Base-by-base conservation (phyloP, 148 eudicot genomes). In the Chenopodium formosanum region DNA sequence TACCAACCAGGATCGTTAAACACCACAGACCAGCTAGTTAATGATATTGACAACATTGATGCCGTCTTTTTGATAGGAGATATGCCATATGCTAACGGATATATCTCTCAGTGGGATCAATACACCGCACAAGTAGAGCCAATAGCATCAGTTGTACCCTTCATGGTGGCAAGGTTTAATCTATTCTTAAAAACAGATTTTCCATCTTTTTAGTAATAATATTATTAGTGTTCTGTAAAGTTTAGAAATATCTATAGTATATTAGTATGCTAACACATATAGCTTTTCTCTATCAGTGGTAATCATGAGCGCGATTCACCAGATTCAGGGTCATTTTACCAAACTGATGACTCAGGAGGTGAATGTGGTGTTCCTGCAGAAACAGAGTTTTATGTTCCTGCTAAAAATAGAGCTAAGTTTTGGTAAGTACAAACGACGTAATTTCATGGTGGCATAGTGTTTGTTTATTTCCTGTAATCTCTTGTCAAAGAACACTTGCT, bases 101-200 rank as follows among this genome's bases (percentile, higher is more conserved):
- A 94, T 60, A 79, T 92, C 47, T 94, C 98, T 23, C 94, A 91
- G 72, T 92, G 98, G 97, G 98, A 94, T 84, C 98, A 94, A 78
- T 94, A 90, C 83, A 92, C 93, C 25, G 84, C 92, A 44, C 94
- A 92, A 82, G 90, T 94, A 72, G 94, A 88, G 82, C 93, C 94
- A 22, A 89, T 94, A 82, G 84, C 97, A 48, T 92, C 98, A 20
- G 80, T 86, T 56, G 88, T 87, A 17, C 97, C 97, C 47, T 92
- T 89, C 81, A 94, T 92, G 97, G 82, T 94, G 40, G 94, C 91
- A 64, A 92, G 97, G 98, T 94, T 65, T 34, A 16, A 7, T 20
- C 2, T 2, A 75, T 1, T 44, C 29, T 72, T 72, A 7, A 44
- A 40, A 72, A 7, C 44, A 8, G 20, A 4, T 27, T 52, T 56